Base-by-base conservation (phyloP, 2,329 filamentous ascomycete species). In the Alternaria gansuensis region DNA sequence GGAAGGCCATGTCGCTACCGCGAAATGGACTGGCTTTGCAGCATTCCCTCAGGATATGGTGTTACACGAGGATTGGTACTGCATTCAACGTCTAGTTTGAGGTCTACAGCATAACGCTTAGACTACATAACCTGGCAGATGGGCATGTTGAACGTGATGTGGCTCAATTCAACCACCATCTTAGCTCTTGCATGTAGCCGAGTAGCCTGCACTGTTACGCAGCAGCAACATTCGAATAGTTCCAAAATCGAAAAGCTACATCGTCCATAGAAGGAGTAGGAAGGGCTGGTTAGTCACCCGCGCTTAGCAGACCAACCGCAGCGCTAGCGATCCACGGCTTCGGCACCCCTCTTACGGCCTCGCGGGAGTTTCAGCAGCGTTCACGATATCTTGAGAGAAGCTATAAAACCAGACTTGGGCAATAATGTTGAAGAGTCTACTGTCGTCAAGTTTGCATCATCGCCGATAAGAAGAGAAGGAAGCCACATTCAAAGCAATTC, bases 281-380 rank as follows among this genome's bases (percentile, higher is more conserved):
- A 23, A 40, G 23, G 7, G 23, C 21, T 17, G 13, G 39, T 21
- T 36, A 46, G 26, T 40, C 33, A 10, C 26, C 17, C 21, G 39
- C 52, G 51, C 56, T 55, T 55, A 21, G 40, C 54, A 24, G 23
- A 33, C 36, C 34, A 28, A 29, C 51, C n/a, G 21, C 23, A 26
- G 39, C 40, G 21, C 39, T 55, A 59, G 56, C 34, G 51, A 3
- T 24, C 34, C 34, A 33, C 44, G 45, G 48, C 36, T 55, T 59
- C 56, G 56, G 56, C 56, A 59, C 56, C 56, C 56, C 56, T 59
- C 55, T 29, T 43, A 36, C 34, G 34, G 33, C 51, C 49, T 52
- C 34, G 14, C 48, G 48, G 48, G 23, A 45, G 54, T 52, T 52
- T 57, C 54, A 51, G 29, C 31, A 8, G n/a, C 39, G 44, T 40